These are phyloP conservation scores for Rhamnella rubrinervis DNA, from an alignment of 331 rosid species.

Conservation along the genomic window DNA sequence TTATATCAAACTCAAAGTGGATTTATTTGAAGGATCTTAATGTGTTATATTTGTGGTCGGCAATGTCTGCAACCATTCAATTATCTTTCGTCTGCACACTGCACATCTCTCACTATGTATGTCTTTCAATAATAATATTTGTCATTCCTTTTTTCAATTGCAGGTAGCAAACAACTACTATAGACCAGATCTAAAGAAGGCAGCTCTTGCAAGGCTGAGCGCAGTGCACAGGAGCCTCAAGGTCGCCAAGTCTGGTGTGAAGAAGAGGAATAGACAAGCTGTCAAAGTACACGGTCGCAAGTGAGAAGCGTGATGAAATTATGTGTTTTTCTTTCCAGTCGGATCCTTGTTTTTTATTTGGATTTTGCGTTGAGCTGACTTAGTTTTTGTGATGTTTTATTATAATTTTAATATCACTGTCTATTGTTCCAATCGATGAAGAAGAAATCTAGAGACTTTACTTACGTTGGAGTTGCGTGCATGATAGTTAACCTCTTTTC, in stretches of 20 bases:
- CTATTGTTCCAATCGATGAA: too few relatives aligned
- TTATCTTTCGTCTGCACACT: background rate
- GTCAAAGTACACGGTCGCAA: slow-evolving; percentile 49
- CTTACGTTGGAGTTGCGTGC: too few relatives aligned
- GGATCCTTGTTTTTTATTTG: slow-evolving; percentile 1
- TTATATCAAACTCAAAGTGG: too few relatives aligned
- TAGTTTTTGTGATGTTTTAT: too few relatives aligned
- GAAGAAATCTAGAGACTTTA: too few relatives aligned
- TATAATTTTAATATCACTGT: too few relatives aligned
- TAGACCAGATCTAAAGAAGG: slow-evolving; percentile 89
- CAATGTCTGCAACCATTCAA: too few relatives aligned
- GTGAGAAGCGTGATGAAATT: slow-evolving; percentile 25
- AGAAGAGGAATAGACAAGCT: slow-evolving; percentile 95
- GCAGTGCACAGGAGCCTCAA: slow-evolving; percentile 83
- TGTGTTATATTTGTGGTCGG: too few relatives aligned
- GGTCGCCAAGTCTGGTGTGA: slow-evolving; percentile 89
- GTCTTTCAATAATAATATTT: background rate
- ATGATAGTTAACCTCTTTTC: too few relatives aligned
- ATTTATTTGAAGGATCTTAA: too few relatives aligned
- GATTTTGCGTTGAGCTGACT: background rate
- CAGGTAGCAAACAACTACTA: slow-evolving; percentile 81
- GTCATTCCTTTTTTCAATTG: background rate
- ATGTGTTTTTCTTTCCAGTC: background rate
- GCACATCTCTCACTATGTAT: background rate
- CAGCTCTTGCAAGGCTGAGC: slow-evolving; percentile 92